Base-by-base conservation (phyloP, 2,329 filamentous ascomycete species). In the Aspergillus sclerotialis region DNA sequence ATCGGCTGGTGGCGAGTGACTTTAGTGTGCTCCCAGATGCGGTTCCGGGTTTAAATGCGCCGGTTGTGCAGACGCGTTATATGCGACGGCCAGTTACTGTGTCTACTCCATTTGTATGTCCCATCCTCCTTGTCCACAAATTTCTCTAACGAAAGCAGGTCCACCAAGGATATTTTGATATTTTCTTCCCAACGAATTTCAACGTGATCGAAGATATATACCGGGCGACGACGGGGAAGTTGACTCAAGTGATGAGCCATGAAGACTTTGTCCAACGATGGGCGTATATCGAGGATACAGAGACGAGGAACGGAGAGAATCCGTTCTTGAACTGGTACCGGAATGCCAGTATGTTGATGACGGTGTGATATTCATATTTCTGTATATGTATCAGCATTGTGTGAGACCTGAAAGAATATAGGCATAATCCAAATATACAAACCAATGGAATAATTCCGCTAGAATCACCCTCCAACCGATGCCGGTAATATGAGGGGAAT, bases 121-220 rank as follows among this genome's bases (percentile, higher is more conserved):
- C n/a, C 9, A 4, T 24, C 10, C 15, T 4, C 11, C 12, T 30
- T 14, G 24, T n/a, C 23, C 11, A 14, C n/a, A 23, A 16, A 9
- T 16, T 36, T 48, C 28, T 43, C 36, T 37, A 13, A 19, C 30
- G 4, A 14, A 17, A 8, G 9, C 44, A 93, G 86, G 86, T 95
- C 30, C 89, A 96, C 60, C 93, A 98, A 67, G 93, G 92, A 29
- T 96, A 94, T 64, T 98, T 98, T 57, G 93, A 98, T 58, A 95
- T 98, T 51, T 80, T 98, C 56, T 98, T 98, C 67, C 92, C 92
- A 0, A 98, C 92, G 8, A 84, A 98, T 63, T 98, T 98, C 58
- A 73, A 76, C 43, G 82, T 94, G 46, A 82, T 92, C 63, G 88
- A 96, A 63, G 80, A 87, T 50, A 79, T 96, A 49, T 98, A 98